Evolutionary conservation across 2,329 filamentous ascomycete genomes (phyloP).

Genomic region (Penicillium griseofulvum): DNA sequence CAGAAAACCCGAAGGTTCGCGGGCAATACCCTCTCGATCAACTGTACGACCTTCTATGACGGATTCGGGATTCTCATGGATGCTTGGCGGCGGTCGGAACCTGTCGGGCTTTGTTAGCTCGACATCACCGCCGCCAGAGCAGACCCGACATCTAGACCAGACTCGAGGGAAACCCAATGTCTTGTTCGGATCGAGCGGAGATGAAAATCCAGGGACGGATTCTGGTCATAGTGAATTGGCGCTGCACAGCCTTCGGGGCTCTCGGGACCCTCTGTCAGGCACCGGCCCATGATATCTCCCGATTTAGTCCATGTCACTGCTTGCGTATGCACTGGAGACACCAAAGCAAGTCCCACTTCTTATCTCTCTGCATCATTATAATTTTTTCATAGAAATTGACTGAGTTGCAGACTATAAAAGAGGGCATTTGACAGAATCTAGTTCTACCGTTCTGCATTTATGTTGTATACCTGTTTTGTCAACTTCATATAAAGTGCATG

Average conservation of each 20-base stretch:
- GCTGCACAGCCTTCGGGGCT: constrained; percentile 38
- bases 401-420: not conserved
- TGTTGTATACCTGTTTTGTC: too few relatives aligned
- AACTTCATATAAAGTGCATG: not conserved
- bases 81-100: constrained; percentile 47
- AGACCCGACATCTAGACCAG: constrained; percentile 37
- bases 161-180: constrained; percentile 30
- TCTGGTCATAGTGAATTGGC: constrained; percentile 41
- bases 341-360: not conserved
- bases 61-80: constrained; percentile 51
- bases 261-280: constrained; percentile 22
- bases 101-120: constrained; percentile 48
- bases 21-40: constrained; percentile 25
- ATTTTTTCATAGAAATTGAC: not conserved
- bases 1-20: constrained; percentile 13
- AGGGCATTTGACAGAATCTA: not conserved
- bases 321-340: not conserved
- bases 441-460: not conserved
- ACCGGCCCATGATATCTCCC: constrained; percentile 4
- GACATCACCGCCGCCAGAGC: constrained; percentile 45
- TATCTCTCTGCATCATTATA: not conserved
- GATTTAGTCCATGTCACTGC: not conserved
- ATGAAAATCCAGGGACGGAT: constrained; percentile 27
- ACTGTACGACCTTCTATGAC: constrained; percentile 42
- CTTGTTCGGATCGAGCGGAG: constrained; percentile 36